Conservation (phyloP, 331 rosid species). For the Stylosanthes scabra region DNA sequence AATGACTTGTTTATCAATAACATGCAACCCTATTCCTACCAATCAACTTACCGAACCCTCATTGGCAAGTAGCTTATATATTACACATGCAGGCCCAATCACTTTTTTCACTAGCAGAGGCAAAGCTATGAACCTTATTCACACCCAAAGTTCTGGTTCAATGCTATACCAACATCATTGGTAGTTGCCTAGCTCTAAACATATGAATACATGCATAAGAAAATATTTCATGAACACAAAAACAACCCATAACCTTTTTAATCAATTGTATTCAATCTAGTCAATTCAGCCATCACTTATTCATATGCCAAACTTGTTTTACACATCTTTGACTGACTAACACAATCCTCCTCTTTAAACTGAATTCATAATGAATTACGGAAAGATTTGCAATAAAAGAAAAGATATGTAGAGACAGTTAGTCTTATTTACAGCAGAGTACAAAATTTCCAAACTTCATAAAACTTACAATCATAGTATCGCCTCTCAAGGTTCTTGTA, state of each 20-base stretch:
- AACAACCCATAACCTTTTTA: not conserved
- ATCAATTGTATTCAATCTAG: not conserved
- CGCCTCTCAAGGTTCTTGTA: conserved; percentile 80
- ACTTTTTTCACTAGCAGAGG: conserved; percentile 24
- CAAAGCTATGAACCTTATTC: not conserved
- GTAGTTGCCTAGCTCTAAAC: not conserved
- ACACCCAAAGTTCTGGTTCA: not conserved
- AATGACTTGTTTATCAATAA: conserved; percentile 18
- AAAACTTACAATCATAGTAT: conserved; percentile 84
- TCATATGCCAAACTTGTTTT: not conserved
- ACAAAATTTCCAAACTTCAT: not conserved
- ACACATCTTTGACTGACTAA: not conserved
- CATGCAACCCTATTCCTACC: conserved; percentile 12
- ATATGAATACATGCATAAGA: not conserved
- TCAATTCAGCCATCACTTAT: not conserved
- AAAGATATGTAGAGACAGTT: not conserved
- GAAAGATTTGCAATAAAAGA: not conserved
- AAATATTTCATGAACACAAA: not conserved
- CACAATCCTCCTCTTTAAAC: not conserved
- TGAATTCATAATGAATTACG: not conserved
- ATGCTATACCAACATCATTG: not conserved
- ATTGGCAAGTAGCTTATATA: not conserved
- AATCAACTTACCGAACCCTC: conserved; percentile 15
- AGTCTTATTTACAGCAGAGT: not conserved
- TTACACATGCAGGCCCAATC: not conserved